phyloP scores from a whole-genome alignment of 129 eudicot genomes.

The Calendula officinalis region DNA sequence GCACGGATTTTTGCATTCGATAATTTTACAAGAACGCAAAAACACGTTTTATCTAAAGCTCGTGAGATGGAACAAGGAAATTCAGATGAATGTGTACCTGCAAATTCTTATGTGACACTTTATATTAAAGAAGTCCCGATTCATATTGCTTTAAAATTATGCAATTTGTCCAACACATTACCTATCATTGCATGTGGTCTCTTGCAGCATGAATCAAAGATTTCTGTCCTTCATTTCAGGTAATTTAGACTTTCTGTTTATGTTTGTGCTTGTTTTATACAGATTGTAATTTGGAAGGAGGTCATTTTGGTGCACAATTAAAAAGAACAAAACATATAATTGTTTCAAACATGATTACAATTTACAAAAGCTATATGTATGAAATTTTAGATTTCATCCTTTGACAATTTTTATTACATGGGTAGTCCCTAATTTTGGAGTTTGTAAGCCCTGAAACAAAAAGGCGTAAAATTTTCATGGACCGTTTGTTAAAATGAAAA shows the following conservation, averaged over 20 bases:
- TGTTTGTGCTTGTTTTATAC: neutral
- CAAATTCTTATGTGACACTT: conserved; percentile 70
- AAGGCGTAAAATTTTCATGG: too few relatives aligned
- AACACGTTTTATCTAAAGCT: conserved; percentile 81
- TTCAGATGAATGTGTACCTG: conserved; percentile 48
- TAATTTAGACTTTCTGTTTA: conserved; percentile 12
- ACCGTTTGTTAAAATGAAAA: too few relatives aligned
- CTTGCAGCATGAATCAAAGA: conserved; percentile 87
- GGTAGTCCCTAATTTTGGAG: too few relatives aligned
- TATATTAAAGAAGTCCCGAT: conserved; percentile 61
- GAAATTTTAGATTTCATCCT: neutral
- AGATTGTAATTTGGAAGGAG: neutral
- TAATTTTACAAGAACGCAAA: conserved; percentile 78
- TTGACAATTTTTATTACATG: too few relatives aligned
- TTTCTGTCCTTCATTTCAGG: conserved; percentile 98
- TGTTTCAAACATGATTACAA: too few relatives aligned
- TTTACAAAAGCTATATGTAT: neutral
- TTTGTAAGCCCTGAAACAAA: too few relatives aligned
- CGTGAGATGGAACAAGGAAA: conserved; percentile 53
- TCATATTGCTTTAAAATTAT: conserved; percentile 56
- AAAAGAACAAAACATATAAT: too few relatives aligned
- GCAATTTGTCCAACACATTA: conserved; percentile 34
- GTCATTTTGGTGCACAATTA: neutral
- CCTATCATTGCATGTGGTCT: conserved; percentile 84
- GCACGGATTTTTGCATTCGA: conserved; percentile 81